Evolutionary conservation across 2,329 filamentous ascomycete species (phyloP).

Genomic region (Gaeumannomyces tritici): DNA sequence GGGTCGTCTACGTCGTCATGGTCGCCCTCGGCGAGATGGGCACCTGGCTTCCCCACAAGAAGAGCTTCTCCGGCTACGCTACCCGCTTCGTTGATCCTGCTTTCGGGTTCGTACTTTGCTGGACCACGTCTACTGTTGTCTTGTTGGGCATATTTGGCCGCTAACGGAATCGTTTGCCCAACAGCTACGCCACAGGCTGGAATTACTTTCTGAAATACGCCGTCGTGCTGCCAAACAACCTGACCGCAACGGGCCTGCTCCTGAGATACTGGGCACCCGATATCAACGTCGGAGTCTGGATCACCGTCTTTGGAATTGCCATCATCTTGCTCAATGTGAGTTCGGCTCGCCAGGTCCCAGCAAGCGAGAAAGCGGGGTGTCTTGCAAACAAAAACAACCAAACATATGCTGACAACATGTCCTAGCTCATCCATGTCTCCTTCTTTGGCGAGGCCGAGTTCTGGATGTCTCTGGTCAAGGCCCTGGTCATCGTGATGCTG

Average conservation of each 20-base stretch:
- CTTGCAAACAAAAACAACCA: too few relatives aligned
- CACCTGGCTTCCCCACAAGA: slow-evolving; percentile 51
- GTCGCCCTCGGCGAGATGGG: slow-evolving; percentile 61
- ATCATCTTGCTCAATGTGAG: slow-evolving; percentile 16
- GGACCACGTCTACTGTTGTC: background rate
- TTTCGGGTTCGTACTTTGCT: slow-evolving; percentile 12
- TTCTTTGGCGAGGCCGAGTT: slow-evolving; percentile 39
- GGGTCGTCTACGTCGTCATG: slow-evolving; percentile 53
- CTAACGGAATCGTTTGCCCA: background rate
- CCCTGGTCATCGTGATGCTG: slow-evolving; percentile 43
- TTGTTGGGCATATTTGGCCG: background rate
- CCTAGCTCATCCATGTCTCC: slow-evolving; percentile 24
- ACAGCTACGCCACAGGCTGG: slow-evolving; percentile 31
- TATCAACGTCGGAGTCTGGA: slow-evolving; percentile 27
- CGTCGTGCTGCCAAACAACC: slow-evolving; percentile 25
- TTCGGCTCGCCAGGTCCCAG: background rate
- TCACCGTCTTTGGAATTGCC: slow-evolving; percentile 22
- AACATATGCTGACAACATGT: background rate
- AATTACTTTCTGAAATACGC: slow-evolving; percentile 33
- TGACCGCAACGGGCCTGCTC: slow-evolving; percentile 27
- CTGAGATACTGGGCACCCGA: slow-evolving; percentile 26
- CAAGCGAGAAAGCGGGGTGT: background rate
- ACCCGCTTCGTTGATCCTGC: slow-evolving; percentile 48
- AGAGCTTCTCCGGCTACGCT: slow-evolving; percentile 57
- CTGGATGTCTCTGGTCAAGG: slow-evolving; percentile 34